These are phyloP conservation scores for Nyssa sinensis DNA, from an alignment of 148 eudicot genomes.

Conservation along the genomic window DNA sequence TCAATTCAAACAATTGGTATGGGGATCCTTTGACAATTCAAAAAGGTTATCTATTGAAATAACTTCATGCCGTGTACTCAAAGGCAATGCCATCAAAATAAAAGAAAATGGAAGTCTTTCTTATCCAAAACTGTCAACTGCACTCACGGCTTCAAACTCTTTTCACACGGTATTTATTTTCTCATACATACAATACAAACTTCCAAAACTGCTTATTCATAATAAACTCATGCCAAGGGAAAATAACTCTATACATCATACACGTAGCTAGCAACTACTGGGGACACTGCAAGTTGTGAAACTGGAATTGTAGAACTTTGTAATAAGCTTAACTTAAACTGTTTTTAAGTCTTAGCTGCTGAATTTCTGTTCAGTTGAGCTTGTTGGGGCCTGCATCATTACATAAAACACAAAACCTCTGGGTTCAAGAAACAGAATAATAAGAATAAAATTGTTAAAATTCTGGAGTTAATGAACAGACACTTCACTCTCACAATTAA, in stretches of 20 bases:
- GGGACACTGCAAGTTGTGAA: constrained; percentile 1
- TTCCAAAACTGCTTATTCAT: constrained; percentile 23
- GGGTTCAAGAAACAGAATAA: no score
- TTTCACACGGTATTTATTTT: constrained; percentile 15
- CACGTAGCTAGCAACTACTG: constrained; percentile 21
- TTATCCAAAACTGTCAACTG: constrained; percentile 16
- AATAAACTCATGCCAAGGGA: constrained; percentile 10
- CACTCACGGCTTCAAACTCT: constrained; percentile 15
- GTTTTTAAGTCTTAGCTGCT: constrained; percentile 25
- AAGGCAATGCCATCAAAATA: constrained; percentile 22
- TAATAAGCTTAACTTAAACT: neutral
- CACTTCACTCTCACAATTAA: no score
- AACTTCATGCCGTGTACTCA: constrained; percentile 10
- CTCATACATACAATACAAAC: constrained; percentile 5
- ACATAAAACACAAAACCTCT: neutral
- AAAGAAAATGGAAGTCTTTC: constrained; percentile 18
- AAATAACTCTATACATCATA: constrained; percentile 50
- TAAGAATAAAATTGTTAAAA: no score
- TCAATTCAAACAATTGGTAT: constrained; percentile 6
- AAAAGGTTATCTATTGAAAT: constrained; percentile 4
- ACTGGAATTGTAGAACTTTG: constrained; percentile 13
- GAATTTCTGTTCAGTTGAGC: constrained; percentile 55
- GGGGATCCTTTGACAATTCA: constrained; percentile 11
- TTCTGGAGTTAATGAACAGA: no score
- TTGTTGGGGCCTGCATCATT: constrained; percentile 61